phyloP scores from a whole-genome alignment of 2,329 filamentous ascomycete genomes.

The Fusarium sp. region DNA sequence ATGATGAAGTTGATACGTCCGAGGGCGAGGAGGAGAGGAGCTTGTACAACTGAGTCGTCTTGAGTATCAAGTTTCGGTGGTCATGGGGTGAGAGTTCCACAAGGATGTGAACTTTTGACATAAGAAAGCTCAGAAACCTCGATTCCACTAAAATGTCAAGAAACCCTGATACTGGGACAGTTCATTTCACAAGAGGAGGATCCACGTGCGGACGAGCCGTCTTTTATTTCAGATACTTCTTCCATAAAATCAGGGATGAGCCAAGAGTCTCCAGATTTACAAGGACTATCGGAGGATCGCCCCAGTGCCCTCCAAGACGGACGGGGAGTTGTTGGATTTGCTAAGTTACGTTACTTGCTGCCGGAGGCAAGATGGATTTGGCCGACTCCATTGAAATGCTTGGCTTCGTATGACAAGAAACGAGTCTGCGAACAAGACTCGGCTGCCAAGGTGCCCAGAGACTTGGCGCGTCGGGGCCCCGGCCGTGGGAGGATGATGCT shows the following conservation, averaged over 20 bases:
- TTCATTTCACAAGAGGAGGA: background rate
- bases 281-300: background rate
- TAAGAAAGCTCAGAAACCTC: background rate
- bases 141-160: background rate
- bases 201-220: background rate
- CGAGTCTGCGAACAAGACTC: slow-evolving; percentile 11
- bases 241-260: background rate
- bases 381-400: slow-evolving; percentile 17
- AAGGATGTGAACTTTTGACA: background rate
- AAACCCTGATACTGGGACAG: background rate
- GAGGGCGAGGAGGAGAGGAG: background rate
- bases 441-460: slow-evolving; percentile 35
- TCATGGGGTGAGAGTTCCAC: background rate
- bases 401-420: slow-evolving; percentile 20
- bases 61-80: background rate
- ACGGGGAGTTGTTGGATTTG: slow-evolving; percentile 2
- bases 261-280: slow-evolving; percentile 1
- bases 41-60: background rate
- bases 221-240: slow-evolving; percentile 27
- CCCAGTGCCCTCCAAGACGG: background rate
- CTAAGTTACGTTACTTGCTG: slow-evolving; percentile 4
- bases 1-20: slow-evolving; percentile 6
- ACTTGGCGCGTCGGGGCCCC: slow-evolving; percentile 27
- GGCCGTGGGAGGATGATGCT: slow-evolving; percentile 5
- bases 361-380: slow-evolving; percentile 31